Evolutionary conservation across 2,329 filamentous ascomycete species (phyloP).

Genomic region (Ceratocystis alfenasii): DNA sequence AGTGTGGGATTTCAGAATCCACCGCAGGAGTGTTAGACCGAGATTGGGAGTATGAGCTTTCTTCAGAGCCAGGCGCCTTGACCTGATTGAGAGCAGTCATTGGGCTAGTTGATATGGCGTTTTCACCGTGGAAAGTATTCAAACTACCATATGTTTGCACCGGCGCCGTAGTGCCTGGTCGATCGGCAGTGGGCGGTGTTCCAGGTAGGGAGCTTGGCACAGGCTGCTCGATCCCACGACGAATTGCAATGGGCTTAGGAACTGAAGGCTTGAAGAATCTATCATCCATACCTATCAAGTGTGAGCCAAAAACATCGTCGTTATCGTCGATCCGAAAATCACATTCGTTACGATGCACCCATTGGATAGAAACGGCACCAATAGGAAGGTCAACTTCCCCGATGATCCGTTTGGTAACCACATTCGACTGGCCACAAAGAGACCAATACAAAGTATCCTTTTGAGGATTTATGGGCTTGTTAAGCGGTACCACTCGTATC

Average conservation of each 20-base stretch:
- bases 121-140: slow-evolving; percentile 78
- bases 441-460: slow-evolving; percentile 59
- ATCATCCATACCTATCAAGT: slow-evolving; percentile 85
- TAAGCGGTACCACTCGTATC: slow-evolving; percentile 57
- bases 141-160: slow-evolving; percentile 73
- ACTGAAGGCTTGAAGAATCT: slow-evolving; percentile 74
- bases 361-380: slow-evolving; percentile 68
- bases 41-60: slow-evolving; percentile 47
- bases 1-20: slow-evolving; percentile 38
- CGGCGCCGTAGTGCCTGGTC: slow-evolving; percentile 5
- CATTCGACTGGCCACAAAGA: slow-evolving; percentile 51
- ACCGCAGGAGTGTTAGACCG: slow-evolving; percentile 27
- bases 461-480: background rate
- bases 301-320: slow-evolving; percentile 79
- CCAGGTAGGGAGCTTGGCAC: slow-evolving; percentile 8
- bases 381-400: slow-evolving; percentile 76
- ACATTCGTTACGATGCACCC: slow-evolving; percentile 77
- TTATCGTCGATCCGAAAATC: slow-evolving; percentile 86
- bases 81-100: slow-evolving; percentile 70
- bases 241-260: slow-evolving; percentile 36
- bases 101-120: slow-evolving; percentile 66
- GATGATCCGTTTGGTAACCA: slow-evolving; percentile 67
- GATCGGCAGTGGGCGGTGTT: background rate
- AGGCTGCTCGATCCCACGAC: slow-evolving; percentile 19
- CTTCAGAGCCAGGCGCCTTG: slow-evolving; percentile 48